These are phyloP conservation scores for Arthroderma sp. DNA, from an alignment of 2,329 filamentous ascomycete genomes.

Conservation along the genomic window DNA sequence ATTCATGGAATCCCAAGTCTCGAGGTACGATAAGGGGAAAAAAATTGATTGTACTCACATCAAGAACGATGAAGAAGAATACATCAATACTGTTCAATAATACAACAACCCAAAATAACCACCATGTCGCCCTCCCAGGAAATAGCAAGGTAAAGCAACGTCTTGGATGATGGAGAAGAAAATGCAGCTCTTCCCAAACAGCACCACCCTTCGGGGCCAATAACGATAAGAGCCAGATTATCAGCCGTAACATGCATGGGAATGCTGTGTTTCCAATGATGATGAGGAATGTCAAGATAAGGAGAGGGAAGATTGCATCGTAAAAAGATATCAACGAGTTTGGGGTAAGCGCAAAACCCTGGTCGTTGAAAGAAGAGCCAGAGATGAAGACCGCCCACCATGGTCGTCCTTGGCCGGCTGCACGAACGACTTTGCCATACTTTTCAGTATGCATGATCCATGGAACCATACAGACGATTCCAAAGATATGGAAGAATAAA, in stretches of 20 bases:
- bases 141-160: constrained; percentile 94
- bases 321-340: constrained; percentile 92
- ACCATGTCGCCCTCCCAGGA: constrained; percentile 83
- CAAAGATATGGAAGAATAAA: constrained; percentile 67
- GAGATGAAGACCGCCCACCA: constrained; percentile 94
- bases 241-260: constrained; percentile 81
- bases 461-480: constrained; percentile 57
- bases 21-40: background rate
- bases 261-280: constrained; percentile 93
- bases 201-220: constrained; percentile 52
- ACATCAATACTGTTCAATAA: constrained; percentile 73
- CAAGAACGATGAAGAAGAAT: constrained; percentile 82
- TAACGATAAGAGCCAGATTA: constrained; percentile 72
- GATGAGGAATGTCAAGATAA: constrained; percentile 73
- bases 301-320: constrained; percentile 57
- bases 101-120: constrained; percentile 78
- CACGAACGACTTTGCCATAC: constrained; percentile 54
- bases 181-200: constrained; percentile 78
- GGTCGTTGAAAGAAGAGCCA: constrained; percentile 80
- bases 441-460: constrained; percentile 57
- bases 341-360: constrained; percentile 84
- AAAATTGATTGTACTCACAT: constrained; percentile 43
- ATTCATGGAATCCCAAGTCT: background rate
- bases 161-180: constrained; percentile 85
- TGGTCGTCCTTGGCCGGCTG: constrained; percentile 47